phyloP scores from a whole-genome alignment of 306 rosid species.

The Castanea mollissima region DNA sequence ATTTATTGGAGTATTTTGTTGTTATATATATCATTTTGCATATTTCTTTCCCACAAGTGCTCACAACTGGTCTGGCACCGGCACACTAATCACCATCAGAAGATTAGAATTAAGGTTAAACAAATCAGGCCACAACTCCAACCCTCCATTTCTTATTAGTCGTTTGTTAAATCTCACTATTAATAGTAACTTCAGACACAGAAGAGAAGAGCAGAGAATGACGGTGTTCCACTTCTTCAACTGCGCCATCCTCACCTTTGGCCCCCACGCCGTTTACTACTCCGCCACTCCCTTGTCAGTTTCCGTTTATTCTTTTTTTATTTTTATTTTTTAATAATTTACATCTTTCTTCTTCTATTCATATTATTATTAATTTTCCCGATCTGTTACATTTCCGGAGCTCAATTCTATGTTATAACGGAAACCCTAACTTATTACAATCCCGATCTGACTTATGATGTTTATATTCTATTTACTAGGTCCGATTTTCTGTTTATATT shows the following conservation, averaged over 20 bases:
- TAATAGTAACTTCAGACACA: too few species aligned
- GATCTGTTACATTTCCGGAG: neutral
- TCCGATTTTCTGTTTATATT: too few species aligned
- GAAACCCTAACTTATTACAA: neutral
- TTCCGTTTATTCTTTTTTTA: neutral
- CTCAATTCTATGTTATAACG: neutral
- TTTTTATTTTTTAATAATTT: neutral
- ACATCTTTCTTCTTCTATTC: neutral
- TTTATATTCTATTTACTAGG: neutral
- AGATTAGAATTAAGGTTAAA: too few species aligned
- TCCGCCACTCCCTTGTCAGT: slow-evolving; percentile 90
- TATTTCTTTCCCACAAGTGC: too few species aligned
- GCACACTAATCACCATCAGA: too few species aligned
- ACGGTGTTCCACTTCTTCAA: slow-evolving; percentile 96
- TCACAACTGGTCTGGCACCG: too few species aligned
- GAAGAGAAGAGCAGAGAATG: slow-evolving; percentile 38
- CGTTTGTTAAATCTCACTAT: neutral
- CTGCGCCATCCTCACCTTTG: slow-evolving; percentile 97
- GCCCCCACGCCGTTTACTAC: slow-evolving; percentile 97
- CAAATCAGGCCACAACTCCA: too few species aligned
- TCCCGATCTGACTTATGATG: neutral
- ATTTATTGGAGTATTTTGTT: too few species aligned
- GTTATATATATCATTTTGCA: too few species aligned
- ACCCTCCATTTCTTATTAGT: neutral
- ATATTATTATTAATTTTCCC: neutral